phyloP scores from a whole-genome alignment of 805 yeast species.

The Metschnikowia gelsemii region DNA sequence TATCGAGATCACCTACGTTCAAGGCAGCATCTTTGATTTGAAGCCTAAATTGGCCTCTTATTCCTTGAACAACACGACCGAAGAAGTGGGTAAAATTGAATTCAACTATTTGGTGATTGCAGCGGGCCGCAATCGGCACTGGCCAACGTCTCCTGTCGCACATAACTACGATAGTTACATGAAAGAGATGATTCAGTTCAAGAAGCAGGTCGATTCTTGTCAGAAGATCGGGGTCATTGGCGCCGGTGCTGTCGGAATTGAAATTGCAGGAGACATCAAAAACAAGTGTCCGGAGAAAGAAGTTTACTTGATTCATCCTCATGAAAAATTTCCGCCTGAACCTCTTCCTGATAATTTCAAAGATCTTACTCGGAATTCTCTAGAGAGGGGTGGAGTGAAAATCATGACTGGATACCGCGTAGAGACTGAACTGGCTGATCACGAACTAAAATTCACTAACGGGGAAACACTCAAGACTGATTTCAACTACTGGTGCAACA shows the following conservation, averaged over 20 bases:
- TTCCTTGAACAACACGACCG: slow-evolving; percentile 17
- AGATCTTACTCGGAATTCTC: slow-evolving; percentile 26
- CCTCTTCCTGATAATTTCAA: slow-evolving; percentile 34
- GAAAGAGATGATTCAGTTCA: slow-evolving; percentile 42
- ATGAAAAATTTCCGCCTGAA: slow-evolving; percentile 38
- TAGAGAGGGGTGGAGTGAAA: slow-evolving; percentile 30
- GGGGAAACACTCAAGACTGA: slow-evolving; percentile 29
- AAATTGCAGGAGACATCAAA: slow-evolving; percentile 49
- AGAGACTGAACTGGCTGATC: slow-evolving; percentile 16
- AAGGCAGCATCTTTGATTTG: slow-evolving; percentile 33
- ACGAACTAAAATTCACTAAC: slow-evolving; percentile 30
- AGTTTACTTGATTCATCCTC: slow-evolving; percentile 41
- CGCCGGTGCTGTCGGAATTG: slow-evolving; percentile 54
- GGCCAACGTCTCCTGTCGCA: slow-evolving; percentile 57
- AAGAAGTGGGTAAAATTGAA: slow-evolving; percentile 24
- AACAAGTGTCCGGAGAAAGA: slow-evolving; percentile 36
- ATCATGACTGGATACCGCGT: slow-evolving; percentile 33
- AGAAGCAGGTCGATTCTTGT: slow-evolving; percentile 31
- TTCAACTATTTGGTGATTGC: slow-evolving; percentile 51
- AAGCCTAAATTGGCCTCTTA: slow-evolving; percentile 29
- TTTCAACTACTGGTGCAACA: slow-evolving; percentile 39
- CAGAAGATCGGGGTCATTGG: slow-evolving; percentile 45
- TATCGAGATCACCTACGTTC: slow-evolving; percentile 27
- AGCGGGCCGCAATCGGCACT: slow-evolving; percentile 49
- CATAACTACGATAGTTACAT: slow-evolving; percentile 35